Percentiles rank a stretch among this genome's conserved stretches.
These are phyloP conservation scores for Capsella rubella DNA, from an alignment of 441 rosid genomes.

Conservation along the genomic window DNA sequence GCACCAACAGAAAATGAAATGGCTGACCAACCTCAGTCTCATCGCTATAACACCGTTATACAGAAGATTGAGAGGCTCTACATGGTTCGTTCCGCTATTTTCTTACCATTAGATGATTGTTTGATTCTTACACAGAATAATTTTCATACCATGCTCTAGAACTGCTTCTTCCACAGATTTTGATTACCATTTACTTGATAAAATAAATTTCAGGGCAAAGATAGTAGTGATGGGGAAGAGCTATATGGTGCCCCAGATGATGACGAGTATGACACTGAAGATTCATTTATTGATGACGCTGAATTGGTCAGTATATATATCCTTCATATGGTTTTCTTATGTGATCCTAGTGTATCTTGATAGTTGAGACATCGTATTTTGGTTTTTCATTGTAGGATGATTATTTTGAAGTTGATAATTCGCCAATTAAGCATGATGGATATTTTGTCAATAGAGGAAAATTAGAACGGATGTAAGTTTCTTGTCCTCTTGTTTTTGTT, in stretches of 20 bases:
- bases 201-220: slow-evolving; percentile 72
- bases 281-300: slow-evolving; percentile 94
- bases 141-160: slow-evolving; percentile 13
- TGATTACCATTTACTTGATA: slow-evolving; percentile 23
- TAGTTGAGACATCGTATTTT: slow-evolving; percentile 24
- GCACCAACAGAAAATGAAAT: slow-evolving; percentile 57
- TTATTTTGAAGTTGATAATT: slow-evolving; percentile 95
- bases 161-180: not conserved
- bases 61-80: slow-evolving; percentile 98
- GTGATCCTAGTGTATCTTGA: slow-evolving; percentile 15
- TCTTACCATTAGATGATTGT: slow-evolving; percentile 10
- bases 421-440: slow-evolving; percentile 89
- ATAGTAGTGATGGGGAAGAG: slow-evolving; percentile 96
- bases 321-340: slow-evolving; percentile 26
- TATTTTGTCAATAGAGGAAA: slow-evolving; percentile 95
- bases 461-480: slow-evolving; percentile 86
- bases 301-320: slow-evolving; percentile 75
- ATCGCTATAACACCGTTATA: slow-evolving; percentile 91
- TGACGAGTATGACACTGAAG: slow-evolving; percentile 96
- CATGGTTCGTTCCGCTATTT: slow-evolving; percentile 55
- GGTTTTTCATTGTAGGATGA: slow-evolving; percentile 75
- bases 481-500: slow-evolving; percentile 17
- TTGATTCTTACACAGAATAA: not conserved
- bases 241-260: slow-evolving; percentile 88
- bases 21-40: slow-evolving; percentile 65